These are phyloP conservation scores for Petunia axillaris DNA, from an alignment of 257 asterid species.

Conservation along the genomic window DNA sequence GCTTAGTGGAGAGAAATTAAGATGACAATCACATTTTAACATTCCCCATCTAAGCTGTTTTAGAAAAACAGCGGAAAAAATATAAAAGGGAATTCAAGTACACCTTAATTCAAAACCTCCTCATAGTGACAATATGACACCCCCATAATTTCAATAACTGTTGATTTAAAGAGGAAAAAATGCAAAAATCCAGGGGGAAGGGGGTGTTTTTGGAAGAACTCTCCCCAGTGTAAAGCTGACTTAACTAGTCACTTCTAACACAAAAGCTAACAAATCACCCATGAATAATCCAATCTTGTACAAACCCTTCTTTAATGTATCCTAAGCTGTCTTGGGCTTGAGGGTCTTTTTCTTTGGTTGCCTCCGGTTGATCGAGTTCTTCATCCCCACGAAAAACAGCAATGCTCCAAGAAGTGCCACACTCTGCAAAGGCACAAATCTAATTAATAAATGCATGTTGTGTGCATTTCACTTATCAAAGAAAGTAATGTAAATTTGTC, in stretches of 20 bases:
- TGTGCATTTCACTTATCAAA: constrained; percentile 15
- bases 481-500: background rate
- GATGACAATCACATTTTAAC: too few relatives aligned
- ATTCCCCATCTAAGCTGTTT: too few relatives aligned
- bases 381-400: constrained; percentile 83
- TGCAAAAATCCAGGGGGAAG: constrained; percentile 12
- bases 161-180: background rate
- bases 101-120: background rate
- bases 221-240: background rate
- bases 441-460: background rate
- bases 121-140: background rate
- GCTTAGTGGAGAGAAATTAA: too few relatives aligned
- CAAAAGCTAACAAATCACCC: constrained; percentile 14
- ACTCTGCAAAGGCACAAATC: constrained; percentile 44
- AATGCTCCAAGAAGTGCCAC: constrained; percentile 70
- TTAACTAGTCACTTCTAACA: constrained; percentile 20
- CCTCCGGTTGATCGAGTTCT: constrained; percentile 61
- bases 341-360: constrained; percentile 60
- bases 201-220: background rate
- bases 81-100: background rate
- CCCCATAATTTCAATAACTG: constrained; percentile 2
- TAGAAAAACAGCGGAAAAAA: background rate
- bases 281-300: constrained; percentile 31
- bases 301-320: constrained; percentile 15
- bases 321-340: constrained; percentile 68